phyloP scores from a whole-genome alignment of 768 basidiomycete genomes.

The Pholiota conissans region DNA sequence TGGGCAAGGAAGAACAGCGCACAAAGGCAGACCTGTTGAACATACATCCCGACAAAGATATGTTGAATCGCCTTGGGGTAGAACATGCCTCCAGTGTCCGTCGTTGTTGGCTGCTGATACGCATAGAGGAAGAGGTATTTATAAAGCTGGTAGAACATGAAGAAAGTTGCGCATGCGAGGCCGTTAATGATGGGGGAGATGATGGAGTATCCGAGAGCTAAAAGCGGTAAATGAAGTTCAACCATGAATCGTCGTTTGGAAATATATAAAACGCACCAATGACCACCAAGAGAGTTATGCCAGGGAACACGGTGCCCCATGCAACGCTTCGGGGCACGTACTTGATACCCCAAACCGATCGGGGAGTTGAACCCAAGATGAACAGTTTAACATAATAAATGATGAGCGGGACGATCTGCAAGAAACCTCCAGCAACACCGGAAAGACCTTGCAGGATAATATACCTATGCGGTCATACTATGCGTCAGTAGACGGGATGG shows the following conservation, averaged over 20 bases:
- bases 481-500: too few species aligned
- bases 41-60: conserved; percentile 90
- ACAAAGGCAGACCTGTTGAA: conserved; percentile 82
- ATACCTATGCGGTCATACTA: conserved; percentile 42
- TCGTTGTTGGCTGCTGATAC: conserved; percentile 63
- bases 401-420: conserved; percentile 71
- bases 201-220: conserved; percentile 78
- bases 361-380: conserved; percentile 86
- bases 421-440: conserved; percentile 76
- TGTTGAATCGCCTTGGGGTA: conserved; percentile 95
- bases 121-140: conserved; percentile 87
- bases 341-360: conserved; percentile 82
- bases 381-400: conserved; percentile 91
- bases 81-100: conserved; percentile 91
- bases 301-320: conserved; percentile 80
- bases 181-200: conserved; percentile 96
- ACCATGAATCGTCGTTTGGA: too few species aligned
- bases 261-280: conserved; percentile 67
- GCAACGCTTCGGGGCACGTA: conserved; percentile 63
- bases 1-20: conserved; percentile 90
- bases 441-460: conserved; percentile 80
- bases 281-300: conserved; percentile 75
- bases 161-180: conserved; percentile 79
- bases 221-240: background rate
- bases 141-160: conserved; percentile 80